Evolutionary conservation across 371 early-diverging fungal genomes (phyloP), one percentile per base, ranked within the genome.

Genomic region (Syncephalastrum racemosum): DNA sequence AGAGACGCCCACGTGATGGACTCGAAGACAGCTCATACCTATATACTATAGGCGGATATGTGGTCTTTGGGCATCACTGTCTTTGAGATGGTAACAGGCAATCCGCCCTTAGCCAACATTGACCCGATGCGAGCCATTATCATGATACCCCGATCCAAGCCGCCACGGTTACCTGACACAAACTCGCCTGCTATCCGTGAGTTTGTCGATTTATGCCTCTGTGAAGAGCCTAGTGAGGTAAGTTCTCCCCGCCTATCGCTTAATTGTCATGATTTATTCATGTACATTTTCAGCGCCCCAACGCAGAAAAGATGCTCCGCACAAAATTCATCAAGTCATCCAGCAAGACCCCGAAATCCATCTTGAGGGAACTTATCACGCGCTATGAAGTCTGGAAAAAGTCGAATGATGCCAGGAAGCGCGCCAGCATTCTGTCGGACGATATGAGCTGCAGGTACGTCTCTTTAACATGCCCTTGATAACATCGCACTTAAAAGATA

Each of bases 41-140:
- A 31, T 25, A 22, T 16, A 18, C 3, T 15, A 4, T 60, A 84
- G 82, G 87, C 90, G 16, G 95, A 94, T 66, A 90, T 94, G 36
- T 94, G 95, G 95, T 92, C 92, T 1, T 76, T 98, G 18, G 99
- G 99, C 12, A 97, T 98, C 56, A 97, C 99, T 4, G 90, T 95
- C 13, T 95, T 94, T 58, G 99, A 98, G 66, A 89, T 98, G 65
- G 92, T 93, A 7, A 92, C 90, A 8, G 97, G 97, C 7, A 92
- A 90, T 50, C 99, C 98, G 5, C 99, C 99, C 0, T 87, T 92
- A 53, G 91, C 96, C 1, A 89, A 97, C 47, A 86, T 90, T 41
- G 95, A 96, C 62, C 96, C 96, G 5, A 88, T 93, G 82, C 81
- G 89, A 43, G 97, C 97, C 1, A 82, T 97, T 42, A 89, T 92